Conservation (phyloP, 164 flowering plant genomes). For the Chimonanthus salicifolius region DNA sequence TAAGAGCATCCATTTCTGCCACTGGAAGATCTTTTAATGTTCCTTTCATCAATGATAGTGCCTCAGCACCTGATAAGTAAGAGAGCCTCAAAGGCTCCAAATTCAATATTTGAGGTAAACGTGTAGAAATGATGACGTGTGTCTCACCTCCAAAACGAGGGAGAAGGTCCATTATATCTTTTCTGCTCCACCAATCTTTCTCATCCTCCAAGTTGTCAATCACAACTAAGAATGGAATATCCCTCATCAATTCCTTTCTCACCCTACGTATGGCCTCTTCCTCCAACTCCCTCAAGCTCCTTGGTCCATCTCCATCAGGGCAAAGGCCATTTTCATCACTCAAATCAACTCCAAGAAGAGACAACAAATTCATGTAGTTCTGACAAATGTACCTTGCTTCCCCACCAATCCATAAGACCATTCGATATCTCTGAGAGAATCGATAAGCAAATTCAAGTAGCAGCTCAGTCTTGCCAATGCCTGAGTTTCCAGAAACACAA, state of each 20-base stretch:
- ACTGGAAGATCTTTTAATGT: constrained; percentile 43
- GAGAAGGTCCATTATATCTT: constrained; percentile 79
- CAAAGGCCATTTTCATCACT: constrained; percentile 46
- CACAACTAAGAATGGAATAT: constrained; percentile 69
- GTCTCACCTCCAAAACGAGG: constrained; percentile 94
- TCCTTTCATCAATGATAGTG: constrained; percentile 81
- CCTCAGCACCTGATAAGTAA: constrained; percentile 73
- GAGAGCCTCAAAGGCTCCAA: constrained; percentile 78
- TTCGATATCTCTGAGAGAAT: constrained; percentile 71
- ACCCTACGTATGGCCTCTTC: constrained; percentile 65
- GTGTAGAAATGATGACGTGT: constrained; percentile 74
- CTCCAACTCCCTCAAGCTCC: constrained; percentile 83
- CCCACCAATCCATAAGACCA: constrained; percentile 92
- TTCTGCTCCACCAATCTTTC: constrained; percentile 93
- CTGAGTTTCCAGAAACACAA: constrained; percentile 80
- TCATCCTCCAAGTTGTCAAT: constrained; percentile 88
- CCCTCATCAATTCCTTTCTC: constrained; percentile 76
- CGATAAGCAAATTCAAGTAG: constrained; percentile 81
- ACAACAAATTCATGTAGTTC: constrained; percentile 70
- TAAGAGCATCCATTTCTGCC: constrained; percentile 58
- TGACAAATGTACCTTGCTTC: constrained; percentile 76
- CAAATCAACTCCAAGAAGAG: constrained; percentile 68
- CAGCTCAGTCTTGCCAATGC: constrained; percentile 88
- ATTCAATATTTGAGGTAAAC: constrained; percentile 63
- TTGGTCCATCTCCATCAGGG: constrained; percentile 43